These are phyloP conservation scores for Boletus sp. DNA, from an alignment of 1,284 basidiomycete species.

Conservation along the genomic window DNA sequence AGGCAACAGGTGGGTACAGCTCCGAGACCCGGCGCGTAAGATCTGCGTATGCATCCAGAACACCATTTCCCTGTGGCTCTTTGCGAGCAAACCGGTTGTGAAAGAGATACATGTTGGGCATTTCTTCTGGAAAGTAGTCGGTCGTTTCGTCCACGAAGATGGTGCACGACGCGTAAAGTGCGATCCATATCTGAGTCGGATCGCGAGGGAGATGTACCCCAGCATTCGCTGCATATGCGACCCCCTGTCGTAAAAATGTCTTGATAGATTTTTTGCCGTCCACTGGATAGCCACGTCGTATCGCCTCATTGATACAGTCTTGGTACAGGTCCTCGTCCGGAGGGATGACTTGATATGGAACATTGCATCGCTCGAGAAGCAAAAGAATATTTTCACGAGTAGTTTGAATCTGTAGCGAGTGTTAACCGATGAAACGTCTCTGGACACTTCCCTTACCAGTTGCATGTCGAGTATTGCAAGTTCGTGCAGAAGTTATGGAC, in stretches of 20 bases:
- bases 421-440: not conserved
- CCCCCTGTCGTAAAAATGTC: conserved; percentile 15
- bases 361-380: conserved; percentile 16
- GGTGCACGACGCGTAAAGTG: conserved; percentile 29
- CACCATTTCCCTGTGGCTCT: conserved; percentile 17
- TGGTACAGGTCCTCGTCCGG: conserved; percentile 14
- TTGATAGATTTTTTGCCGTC: conserved; percentile 12
- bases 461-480: conserved; percentile 9
- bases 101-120: conserved; percentile 24
- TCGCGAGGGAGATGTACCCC: conserved; percentile 12
- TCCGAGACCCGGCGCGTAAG: conserved; percentile 19
- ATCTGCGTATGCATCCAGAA: conserved; percentile 29
- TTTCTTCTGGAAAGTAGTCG: conserved; percentile 11
- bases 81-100: not conserved
- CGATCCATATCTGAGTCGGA: conserved; percentile 25
- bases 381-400: conserved; percentile 13
- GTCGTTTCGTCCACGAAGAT: conserved; percentile 32
- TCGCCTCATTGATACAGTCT: conserved; percentile 18
- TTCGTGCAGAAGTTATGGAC: not conserved
- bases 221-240: conserved; percentile 19
- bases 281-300: conserved; percentile 16
- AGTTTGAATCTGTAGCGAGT: conserved; percentile 6
- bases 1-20: conserved; percentile 11
- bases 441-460: conserved; percentile 4
- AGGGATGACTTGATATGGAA: conserved; percentile 14